Evolutionary conservation across 2,329 filamentous ascomycete genomes (phyloP), one percentile per base, ranked within the genome.

Genomic region (Colletotrichum karsti): DNA sequence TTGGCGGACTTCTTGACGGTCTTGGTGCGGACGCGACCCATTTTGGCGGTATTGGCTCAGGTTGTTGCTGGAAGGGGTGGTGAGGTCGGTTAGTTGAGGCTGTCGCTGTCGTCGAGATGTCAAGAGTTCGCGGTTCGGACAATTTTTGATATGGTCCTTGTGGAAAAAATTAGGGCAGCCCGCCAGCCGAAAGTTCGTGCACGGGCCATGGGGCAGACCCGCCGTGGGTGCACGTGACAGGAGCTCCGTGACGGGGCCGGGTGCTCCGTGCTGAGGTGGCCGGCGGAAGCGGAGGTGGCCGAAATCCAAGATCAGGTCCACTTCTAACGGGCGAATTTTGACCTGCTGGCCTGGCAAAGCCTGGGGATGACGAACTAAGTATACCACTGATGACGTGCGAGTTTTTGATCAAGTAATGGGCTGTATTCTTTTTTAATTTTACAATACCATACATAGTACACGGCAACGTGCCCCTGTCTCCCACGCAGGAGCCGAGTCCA

Each of bases 1-100:
- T 99, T 99, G 88, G 96, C 95, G 89, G 87, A 89, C 87, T 89
- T 90, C 87, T 90, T 90, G 77, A 90, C 88, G 72, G 89, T 91
- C 87, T 91, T 91, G 75, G 89, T 91, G 75, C 89, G 88, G 82
- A 91, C 89, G 83, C 88, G 88, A 89, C 88, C 88, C 88, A 90
- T 91, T 80, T 88, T 90, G 85, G 77, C 86, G 84, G 85, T 85
- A 76, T 83, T 83, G 75, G 75, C 75, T 79, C 76, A 75, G 74
- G 75, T 70, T 26, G 72, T 76, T 77, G 71, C 64, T 67, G 64
- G 64, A 26, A n/a, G 53, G 30, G 72, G 74, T 74, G 75, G n/a
- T 77, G 76, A 77, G 76, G 67, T 69, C 76, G 54, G 72, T 76
- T 73, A 73, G 74, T 20, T 76, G 74, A 73, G 70, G 72, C 93